Base-by-base conservation (phyloP, 2,329 filamentous ascomycete species). In the Arthrobotrys pseudoclavata region DNA sequence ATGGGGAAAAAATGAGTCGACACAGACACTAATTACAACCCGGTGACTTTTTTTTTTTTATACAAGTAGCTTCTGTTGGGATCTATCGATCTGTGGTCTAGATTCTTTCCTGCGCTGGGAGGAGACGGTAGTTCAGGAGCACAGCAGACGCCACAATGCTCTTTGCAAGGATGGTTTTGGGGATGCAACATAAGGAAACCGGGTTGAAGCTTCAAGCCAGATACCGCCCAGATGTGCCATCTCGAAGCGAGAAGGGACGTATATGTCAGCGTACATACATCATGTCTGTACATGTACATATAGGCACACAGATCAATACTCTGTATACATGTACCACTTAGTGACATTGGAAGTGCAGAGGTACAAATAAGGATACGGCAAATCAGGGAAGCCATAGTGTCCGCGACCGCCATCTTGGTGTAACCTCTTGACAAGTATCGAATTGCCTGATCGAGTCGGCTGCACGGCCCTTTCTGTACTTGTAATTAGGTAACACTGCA, bases 131-230 rank as follows among this genome's bases (percentile, higher is more conserved):
- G 29, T 18, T 42, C 5, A 42, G 34, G 13, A 60, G 34, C 31
- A 60, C 55, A 26, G 55, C 55, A 60, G 55, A 18, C 55, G 55
- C 55, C 55, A 60, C 52, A 37, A 22, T n/a, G 4, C 18, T 22
- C 5, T 15, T 7, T n/a, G 31, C 55, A 60, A 60, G 55, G 55
- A 42, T 60, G 4, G 18, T 26, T 34, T 34, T 60, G 34, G 55
- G 34, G 12, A 24, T n/a, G 24, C 20, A 42, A 4, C 20, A 15
- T 10, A 18, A 24, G 22, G 13, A 60, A 60, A 60, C 31, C 55
- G 4, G 52, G 29, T 57, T 22, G n/a, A 22, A n/a, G 3, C n/a
- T 15, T 40, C 26, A 57, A 40, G 18, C 13, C 13, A 18, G 20
- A 40, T 31, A 31, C 29, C 29, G 7, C 29, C 3, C 4, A 31